Conservation (phyloP, 768 basidiomycete genomes). For the Kockovaella imperatae region DNA sequence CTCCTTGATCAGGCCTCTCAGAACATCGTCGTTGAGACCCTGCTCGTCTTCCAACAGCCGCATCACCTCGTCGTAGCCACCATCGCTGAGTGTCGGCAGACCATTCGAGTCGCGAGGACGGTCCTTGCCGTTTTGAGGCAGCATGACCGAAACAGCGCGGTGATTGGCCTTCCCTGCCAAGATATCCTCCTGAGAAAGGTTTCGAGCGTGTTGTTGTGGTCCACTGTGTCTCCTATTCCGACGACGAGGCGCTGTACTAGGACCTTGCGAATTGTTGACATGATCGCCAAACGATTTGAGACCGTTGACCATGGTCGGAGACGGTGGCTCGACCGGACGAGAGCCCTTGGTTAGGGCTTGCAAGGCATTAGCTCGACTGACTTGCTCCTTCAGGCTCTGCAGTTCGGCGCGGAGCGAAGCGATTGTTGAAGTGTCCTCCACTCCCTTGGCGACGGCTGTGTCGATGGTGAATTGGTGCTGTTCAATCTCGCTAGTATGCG, state of each 20-base stretch:
- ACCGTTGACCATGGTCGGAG: constrained; percentile 55
- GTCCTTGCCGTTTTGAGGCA: constrained; percentile 34
- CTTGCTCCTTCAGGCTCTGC: constrained; percentile 82
- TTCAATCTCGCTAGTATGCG: constrained; percentile 69
- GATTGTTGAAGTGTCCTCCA: constrained; percentile 79
- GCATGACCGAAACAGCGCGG: constrained; percentile 40
- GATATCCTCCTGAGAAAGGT: constrained; percentile 71
- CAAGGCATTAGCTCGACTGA: constrained; percentile 89
- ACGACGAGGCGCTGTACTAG: constrained; percentile 13
- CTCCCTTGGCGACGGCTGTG: constrained; percentile 52
- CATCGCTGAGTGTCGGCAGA: constrained; percentile 59
- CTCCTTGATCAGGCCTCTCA: constrained; percentile 79
- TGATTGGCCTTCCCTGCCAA: constrained; percentile 48
- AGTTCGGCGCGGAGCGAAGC: constrained; percentile 86
- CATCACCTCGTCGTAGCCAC: constrained; percentile 91
- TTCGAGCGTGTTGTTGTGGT: constrained; percentile 53
- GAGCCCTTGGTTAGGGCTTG: constrained; percentile 70
- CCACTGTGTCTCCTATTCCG: constrained; percentile 30
- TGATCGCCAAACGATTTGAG: constrained; percentile 57
- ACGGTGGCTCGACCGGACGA: constrained; percentile 75
- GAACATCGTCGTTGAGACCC: constrained; percentile 83
- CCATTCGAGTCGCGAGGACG: constrained; percentile 38
- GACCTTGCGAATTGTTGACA: constrained; percentile 7
- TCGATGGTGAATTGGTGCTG: constrained; percentile 61
- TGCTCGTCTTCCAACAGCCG: constrained; percentile 83